phyloP scores from a whole-genome alignment of 331 rosid species.

The Spiraea crenata region DNA sequence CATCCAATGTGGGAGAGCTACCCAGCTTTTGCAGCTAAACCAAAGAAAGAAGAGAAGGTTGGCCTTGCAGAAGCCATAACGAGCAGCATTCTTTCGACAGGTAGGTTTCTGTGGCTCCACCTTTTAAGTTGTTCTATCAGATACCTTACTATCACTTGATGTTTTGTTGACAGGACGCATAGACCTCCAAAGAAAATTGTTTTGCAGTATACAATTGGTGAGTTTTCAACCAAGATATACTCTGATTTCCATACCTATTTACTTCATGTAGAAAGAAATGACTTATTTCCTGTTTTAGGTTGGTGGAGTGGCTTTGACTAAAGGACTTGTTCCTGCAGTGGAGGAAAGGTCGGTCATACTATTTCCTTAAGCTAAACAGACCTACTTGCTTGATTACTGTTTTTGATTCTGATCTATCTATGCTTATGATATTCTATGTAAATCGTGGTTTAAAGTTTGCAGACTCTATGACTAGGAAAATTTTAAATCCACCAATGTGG shows the following conservation, averaged over 20 bases:
- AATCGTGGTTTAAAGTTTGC: background rate
- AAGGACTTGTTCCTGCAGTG: conserved; percentile 76
- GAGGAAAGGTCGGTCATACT: conserved; percentile 83
- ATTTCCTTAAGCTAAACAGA: background rate
- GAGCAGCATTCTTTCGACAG: conserved; percentile 85
- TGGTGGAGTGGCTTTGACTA: conserved; percentile 90
- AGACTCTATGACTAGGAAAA: background rate
- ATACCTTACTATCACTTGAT: conserved; percentile 30
- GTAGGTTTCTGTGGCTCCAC: conserved; percentile 34
- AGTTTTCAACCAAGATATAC: conserved; percentile 32
- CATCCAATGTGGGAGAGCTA: conserved; percentile 87
- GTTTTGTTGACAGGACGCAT: conserved; percentile 70
- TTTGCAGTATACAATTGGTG: conserved; percentile 95
- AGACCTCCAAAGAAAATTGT: conserved; percentile 91
- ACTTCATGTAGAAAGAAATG: conserved; percentile 29
- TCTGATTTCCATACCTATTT: conserved; percentile 24
- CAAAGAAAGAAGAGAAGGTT: conserved; percentile 84
- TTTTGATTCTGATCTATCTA: conserved; percentile 10
- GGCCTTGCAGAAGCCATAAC: conserved; percentile 97
- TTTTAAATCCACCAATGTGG: background rate
- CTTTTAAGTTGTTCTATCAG: conserved; percentile 18
- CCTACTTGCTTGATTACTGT: background rate
- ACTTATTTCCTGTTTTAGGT: conserved; percentile 52
- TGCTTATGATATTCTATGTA: conserved; percentile 11
- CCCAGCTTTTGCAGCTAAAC: conserved; percentile 68